Percentiles rank a stretch among this genome's conserved stretches.
phyloP scores from a whole-genome alignment of 2,329 filamentous ascomycete species.

The Bipolaris cookei region DNA sequence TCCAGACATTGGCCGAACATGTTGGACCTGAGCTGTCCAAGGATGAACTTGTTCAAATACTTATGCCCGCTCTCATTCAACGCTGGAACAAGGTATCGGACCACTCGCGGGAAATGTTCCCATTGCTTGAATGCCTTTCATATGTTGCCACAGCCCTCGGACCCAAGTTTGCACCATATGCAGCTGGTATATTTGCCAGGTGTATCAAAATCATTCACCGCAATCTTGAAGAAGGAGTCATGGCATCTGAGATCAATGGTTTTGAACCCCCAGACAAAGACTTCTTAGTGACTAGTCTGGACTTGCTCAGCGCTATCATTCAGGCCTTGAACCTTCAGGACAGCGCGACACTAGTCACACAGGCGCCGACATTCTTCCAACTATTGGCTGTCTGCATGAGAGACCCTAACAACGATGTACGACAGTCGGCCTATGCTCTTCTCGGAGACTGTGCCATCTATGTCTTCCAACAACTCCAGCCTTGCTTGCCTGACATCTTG shows the following conservation, averaged over 20 bases:
- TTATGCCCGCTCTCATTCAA: constrained; percentile 92
- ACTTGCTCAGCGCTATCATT: constrained; percentile 90
- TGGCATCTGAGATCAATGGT: constrained; percentile 69
- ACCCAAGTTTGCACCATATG: constrained; percentile 81
- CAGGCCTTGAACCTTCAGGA: constrained; percentile 80
- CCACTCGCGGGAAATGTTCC: constrained; percentile 91
- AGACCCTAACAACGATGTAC: constrained; percentile 87
- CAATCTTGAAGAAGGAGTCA: constrained; percentile 82
- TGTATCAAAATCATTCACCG: constrained; percentile 91
- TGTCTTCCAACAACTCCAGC: constrained; percentile 80
- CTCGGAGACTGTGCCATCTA: constrained; percentile 95
- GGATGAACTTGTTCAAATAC: constrained; percentile 77
- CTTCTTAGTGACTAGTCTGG: constrained; percentile 92
- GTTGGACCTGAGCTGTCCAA: constrained; percentile 82
- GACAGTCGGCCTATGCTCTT: constrained; percentile 93
- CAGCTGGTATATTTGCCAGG: constrained; percentile 81
- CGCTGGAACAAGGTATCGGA: constrained; percentile 88
- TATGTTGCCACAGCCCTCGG: constrained; percentile 90
- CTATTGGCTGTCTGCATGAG: constrained; percentile 91
- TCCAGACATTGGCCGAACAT: constrained; percentile 93
- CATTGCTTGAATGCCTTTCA: constrained; percentile 92
- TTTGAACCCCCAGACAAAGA: constrained; percentile 91
- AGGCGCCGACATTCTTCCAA: constrained; percentile 84
- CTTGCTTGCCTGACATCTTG: constrained; percentile 74
- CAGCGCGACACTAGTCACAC: constrained; percentile 76